Evolutionary conservation across 1,284 basidiomycete species (phyloP).

Genomic region (Cutaneotrichosporon sp.): DNA sequence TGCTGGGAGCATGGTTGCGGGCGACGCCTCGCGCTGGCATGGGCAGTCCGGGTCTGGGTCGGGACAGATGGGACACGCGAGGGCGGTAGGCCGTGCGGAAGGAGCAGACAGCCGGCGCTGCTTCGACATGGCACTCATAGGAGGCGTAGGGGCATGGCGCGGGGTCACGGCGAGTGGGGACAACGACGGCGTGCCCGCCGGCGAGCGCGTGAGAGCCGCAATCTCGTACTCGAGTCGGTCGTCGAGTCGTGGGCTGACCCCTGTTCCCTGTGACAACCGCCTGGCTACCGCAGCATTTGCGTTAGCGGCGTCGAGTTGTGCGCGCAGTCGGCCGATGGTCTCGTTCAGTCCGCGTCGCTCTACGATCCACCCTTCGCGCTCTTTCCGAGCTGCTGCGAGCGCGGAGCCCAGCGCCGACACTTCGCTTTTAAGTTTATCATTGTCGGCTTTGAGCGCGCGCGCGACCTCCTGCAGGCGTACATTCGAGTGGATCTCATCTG

Average conservation of each 20-base stretch:
- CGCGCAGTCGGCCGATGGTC: constrained; percentile 2
- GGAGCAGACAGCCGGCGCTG: constrained; percentile 3
- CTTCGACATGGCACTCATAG: neutral
- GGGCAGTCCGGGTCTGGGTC: constrained; percentile 47
- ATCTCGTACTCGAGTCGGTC: constrained; percentile 8
- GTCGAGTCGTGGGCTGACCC: neutral
- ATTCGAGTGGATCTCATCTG: constrained; percentile 83
- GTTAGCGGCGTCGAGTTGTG: constrained; percentile 7
- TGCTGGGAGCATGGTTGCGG: neutral
- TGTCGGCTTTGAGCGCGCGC: constrained; percentile 82
- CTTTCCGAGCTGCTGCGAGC: constrained; percentile 60
- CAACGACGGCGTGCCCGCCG: constrained; percentile 8
- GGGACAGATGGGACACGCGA: constrained; percentile 45
- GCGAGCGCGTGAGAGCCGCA: constrained; percentile 8
- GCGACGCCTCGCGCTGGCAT: constrained; percentile 30
- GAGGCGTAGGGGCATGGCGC: constrained; percentile 3
- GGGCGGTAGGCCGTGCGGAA: neutral
- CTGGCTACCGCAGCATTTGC: neutral
- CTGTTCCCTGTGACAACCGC: neutral
- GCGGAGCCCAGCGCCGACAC: constrained; percentile 60
- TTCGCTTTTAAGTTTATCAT: constrained; percentile 50
- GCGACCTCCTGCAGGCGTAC: constrained; percentile 79
- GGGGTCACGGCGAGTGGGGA: constrained; percentile 12
- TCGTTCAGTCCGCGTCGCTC: constrained; percentile 12
- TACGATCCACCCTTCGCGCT: constrained; percentile 30